Evolutionary conservation across 768 basidiomycete species (phyloP), one percentile per base, ranked within the genome.

Genomic region (Boletus subcaerulescens): DNA sequence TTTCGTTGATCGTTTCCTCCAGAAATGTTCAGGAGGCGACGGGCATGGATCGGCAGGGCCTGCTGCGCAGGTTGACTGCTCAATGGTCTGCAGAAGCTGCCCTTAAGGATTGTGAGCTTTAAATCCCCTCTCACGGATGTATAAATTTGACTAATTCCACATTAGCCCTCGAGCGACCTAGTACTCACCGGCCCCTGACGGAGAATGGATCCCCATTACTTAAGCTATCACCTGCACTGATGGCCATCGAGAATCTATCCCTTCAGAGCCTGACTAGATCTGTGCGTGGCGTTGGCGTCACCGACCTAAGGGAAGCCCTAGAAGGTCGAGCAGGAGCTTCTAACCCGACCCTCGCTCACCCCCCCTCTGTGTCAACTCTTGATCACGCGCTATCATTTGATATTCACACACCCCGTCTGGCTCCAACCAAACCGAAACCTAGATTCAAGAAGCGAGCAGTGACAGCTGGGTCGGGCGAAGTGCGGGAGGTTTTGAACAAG

Each of bases 181-280:
- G 75, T 13, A 71, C 70, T 13, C 83, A 80, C 55, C 85, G 91
- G 20, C 79, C 81, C 20, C 78, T 87, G 22, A 81, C 81, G 52
- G 89, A 92, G 60, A 84, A 84, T 14, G 73, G 87, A 39, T 83
- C 88, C 3, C 87, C 89, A 3, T 78, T 93, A 41, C 79, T 91
- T 50, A 90, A 85, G 66, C 83, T 93, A 33, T 88, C 91, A 6
- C 91, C 91, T 33, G 85, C 87, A 15, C 75, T 96, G 57, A 96
- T 94, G 91, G 86, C 90, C 60, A 89, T 91, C 49, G 90, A 94
- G 63, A 96, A 96, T 68, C 76, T 91, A 33, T 96, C 94, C 7
- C 76, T 93, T 52, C 89, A 91, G 66, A 93, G 91, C 64, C 73
- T 96, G 53, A 81, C 88, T 18, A 81, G 90, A 52, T 89, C 90